Base-by-base conservation (phyloP, 176 grass and related monocot species). In the Rhynchospora pubera region DNA sequence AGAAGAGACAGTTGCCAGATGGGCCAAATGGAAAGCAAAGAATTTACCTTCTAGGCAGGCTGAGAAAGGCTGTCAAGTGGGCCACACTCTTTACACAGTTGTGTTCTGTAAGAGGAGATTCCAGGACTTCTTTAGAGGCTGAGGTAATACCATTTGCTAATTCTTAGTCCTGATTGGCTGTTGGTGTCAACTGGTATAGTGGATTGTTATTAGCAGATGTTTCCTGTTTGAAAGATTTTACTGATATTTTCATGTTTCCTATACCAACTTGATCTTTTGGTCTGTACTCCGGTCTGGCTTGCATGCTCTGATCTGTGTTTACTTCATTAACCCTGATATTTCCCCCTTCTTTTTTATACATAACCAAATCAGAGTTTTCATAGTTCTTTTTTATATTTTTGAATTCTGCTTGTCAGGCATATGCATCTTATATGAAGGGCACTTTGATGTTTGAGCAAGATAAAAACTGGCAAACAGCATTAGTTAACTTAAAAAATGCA, bases 371-470 rank as follows among this genome's bases (percentile, higher is more conserved):
- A 70, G 45, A 19, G 44, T 19, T 45, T 65, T 70, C 66, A 70
- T 45, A 44, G 32, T 46, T 16, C 16, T 46, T 43, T 44, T 18
- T 44, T 69, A 44, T 69, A n/a, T 69, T 15, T 75, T 77, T 55
- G 9, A 23, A 61, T 61, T 61, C 8, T 32, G 24, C 55, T 76
- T 53, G 23, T 77, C 68, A 97, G 94, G 95, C 95, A 71, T 98
- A 98, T 89, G 90, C 92, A 80, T 98, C 95, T 72, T 94, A 98
- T 79, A 98, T 98, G 95, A 94, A 90, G 88, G 95, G 95, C 8
- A 88, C 89, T 88, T 85, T 94, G 57, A 85, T 98, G 80, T 98
- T 98, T 82, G 95, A 98, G 66, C 92, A 94, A 98, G 95, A 98
- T 62, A 90, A 98, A 74, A 98, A 98, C 84, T 94, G 93, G 88